Percentiles rank a stretch among this genome's conserved stretches.
These are phyloP conservation scores for Helotiales sp. DNA, from an alignment of 2,329 filamentous ascomycete genomes.

Conservation along the genomic window DNA sequence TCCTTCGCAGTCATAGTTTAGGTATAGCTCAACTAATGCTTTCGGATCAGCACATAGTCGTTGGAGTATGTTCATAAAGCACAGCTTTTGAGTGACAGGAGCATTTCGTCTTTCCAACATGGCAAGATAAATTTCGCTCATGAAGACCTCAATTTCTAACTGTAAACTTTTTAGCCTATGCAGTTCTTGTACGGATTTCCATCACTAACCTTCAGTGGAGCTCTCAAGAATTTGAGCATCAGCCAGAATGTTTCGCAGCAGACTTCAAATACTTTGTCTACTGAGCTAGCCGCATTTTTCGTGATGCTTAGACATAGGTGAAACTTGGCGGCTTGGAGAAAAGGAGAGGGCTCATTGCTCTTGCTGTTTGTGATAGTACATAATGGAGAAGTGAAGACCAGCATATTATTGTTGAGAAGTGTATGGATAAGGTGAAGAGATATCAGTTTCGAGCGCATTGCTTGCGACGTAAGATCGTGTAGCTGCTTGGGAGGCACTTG, in stretches of 20 bases:
- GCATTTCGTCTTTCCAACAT: conserved; percentile 87
- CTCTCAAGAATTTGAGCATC: conserved; percentile 90
- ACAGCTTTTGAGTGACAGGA: conserved; percentile 86
- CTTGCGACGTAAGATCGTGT: conserved; percentile 87
- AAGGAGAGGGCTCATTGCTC: conserved; percentile 82
- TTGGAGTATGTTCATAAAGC: conserved; percentile 83
- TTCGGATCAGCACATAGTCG: conserved; percentile 82
- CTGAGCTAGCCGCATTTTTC: conserved; percentile 90
- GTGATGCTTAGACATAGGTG: conserved; percentile 95
- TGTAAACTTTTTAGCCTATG: conserved; percentile 38
- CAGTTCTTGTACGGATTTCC: background rate
- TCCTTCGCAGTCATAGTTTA: conserved; percentile 97
- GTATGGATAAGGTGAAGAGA: conserved; percentile 95
- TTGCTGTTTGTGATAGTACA: conserved; percentile 92
- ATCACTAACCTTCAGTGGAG: conserved; percentile 78
- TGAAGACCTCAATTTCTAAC: conserved; percentile 97
- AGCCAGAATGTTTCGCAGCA: conserved; percentile 98
- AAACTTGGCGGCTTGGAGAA: conserved; percentile 93
- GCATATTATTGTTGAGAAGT: conserved; percentile 89
- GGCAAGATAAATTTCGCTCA: conserved; percentile 95
- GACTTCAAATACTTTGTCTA: conserved; percentile 90
- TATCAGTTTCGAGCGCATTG: conserved; percentile 95
- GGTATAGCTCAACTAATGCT: conserved; percentile 89
- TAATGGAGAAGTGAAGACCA: conserved; percentile 86
- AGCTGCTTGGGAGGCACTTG: conserved; percentile 85